phyloP scores from a whole-genome alignment of 495 filamentous ascomycete genomes.

The Neurospora sp. region DNA sequence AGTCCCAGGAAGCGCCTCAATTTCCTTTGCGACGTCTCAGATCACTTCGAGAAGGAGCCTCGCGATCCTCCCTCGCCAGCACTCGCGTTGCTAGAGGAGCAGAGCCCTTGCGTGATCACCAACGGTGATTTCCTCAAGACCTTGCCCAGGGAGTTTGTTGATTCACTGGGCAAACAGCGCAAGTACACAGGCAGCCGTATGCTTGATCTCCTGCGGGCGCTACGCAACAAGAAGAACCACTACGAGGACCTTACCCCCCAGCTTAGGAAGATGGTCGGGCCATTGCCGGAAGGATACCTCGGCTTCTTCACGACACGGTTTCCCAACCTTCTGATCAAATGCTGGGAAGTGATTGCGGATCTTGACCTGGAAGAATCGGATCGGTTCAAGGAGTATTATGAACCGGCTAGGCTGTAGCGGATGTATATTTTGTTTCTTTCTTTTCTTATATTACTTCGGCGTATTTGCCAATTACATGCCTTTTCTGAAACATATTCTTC shows the following conservation, averaged over 20 bases:
- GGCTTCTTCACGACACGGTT: constrained; percentile 77
- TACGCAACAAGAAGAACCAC: constrained; percentile 94
- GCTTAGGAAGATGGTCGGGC: constrained; percentile 69
- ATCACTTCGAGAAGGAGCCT: constrained; percentile 87
- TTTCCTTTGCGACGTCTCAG: constrained; percentile 88
- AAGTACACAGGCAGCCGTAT: constrained; percentile 81
- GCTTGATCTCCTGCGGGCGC: constrained; percentile 76
- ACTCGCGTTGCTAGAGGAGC: constrained; percentile 48
- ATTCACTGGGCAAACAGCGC: constrained; percentile 83
- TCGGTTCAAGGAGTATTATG: constrained; percentile 68
- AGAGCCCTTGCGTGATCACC: constrained; percentile 26
- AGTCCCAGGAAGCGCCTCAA: constrained; percentile 69
- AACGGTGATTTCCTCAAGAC: constrained; percentile 62
- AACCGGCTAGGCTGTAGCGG: constrained; percentile 13
- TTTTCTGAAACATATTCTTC: background rate
- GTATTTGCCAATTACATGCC: background rate
- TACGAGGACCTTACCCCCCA: constrained; percentile 81
- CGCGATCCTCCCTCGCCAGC: constrained; percentile 64
- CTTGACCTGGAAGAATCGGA: constrained; percentile 54
- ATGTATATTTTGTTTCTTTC: background rate
- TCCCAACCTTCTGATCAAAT: constrained; percentile 70
- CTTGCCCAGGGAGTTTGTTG: constrained; percentile 71
- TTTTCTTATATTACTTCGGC: background rate
- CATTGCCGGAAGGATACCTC: constrained; percentile 75
- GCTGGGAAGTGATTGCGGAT: constrained; percentile 62